Conservation (phyloP, 257 asterid genomes). For the Capsicum rhomboideum region DNA sequence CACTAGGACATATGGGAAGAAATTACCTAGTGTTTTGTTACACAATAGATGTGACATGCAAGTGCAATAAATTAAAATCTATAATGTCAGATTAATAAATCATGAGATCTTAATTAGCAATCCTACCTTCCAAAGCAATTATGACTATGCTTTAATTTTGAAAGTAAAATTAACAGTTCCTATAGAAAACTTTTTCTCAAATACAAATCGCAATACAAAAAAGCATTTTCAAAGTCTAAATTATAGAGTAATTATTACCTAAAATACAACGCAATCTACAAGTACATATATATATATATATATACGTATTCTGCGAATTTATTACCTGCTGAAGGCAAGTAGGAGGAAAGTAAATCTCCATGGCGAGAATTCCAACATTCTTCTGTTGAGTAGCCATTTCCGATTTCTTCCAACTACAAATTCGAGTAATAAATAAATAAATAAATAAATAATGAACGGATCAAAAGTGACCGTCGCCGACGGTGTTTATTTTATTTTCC, state of each 20-base stretch:
- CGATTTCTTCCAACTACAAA: constrained; percentile 12
- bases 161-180: neutral
- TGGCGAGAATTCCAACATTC: constrained; percentile 95
- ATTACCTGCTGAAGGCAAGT: constrained; percentile 89
- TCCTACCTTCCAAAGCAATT: too few species aligned
- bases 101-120: neutral
- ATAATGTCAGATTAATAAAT: neutral
- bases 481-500: too few species aligned
- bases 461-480: neutral
- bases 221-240: neutral
- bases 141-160: neutral
- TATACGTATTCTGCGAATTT: neutral
- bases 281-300: neutral
- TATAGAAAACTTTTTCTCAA: neutral
- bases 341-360: constrained; percentile 95
- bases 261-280: neutral
- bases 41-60: neutral
- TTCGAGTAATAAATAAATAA: too few species aligned
- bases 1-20: too few species aligned
- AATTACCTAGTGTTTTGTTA: too few species aligned
- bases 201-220: neutral
- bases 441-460: neutral
- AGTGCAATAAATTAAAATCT: neutral
- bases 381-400: constrained; percentile 41
- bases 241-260: neutral